Base-by-base conservation (phyloP, 768 basidiomycete genomes). In the Russula earlei region DNA sequence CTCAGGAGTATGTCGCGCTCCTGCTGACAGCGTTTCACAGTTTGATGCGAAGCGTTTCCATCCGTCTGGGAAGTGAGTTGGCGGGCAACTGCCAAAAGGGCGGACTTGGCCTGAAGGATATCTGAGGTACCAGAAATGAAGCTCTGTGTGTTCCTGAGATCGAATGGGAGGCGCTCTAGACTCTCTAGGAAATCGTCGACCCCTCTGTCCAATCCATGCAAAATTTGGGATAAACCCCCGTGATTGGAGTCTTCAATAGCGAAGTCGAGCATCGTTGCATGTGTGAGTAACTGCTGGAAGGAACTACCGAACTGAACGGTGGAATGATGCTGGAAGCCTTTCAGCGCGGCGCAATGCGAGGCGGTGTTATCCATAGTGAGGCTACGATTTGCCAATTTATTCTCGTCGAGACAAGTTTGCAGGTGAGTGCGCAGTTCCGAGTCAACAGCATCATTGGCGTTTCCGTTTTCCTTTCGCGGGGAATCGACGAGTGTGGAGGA, bases 381-480 rank as follows among this genome's bases (percentile, higher is more conserved):
- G 17, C 27, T 31, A 20, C 57, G 57, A 44, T 58, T 58, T 31
- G 57, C 52, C 17, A 58, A 46, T 42, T 53, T 58, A 34, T 38
- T 49, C 34, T 58, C 52, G n/a, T 58, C 57, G 27, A 58, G 47
- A 38, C 42, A 54, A 0, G 57, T 54, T 19, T 54, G 57, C 20
- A 54, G 40, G n/a, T 58, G 52, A 24, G 47, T 41, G 17, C 56
- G 56, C 12, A 58, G 25, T 10, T 42, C 34, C 19, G 10, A 4
- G 45, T 31, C 12, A 4, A n/a, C 41, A 17, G 20, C 15, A 15
- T 6, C 20, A 34, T 48, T 20, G n/a, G 46, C 10, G 11, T 11
- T 15, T 15, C 11, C 46, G 6, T 38, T 41, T 29, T 37, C 22
- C 11, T 33, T 41, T 37, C 44, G 34, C 17, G 34, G 29, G 4